Evolutionary conservation across 257 asterid genomes (phyloP).

Genomic region (Solanum rostratum): DNA sequence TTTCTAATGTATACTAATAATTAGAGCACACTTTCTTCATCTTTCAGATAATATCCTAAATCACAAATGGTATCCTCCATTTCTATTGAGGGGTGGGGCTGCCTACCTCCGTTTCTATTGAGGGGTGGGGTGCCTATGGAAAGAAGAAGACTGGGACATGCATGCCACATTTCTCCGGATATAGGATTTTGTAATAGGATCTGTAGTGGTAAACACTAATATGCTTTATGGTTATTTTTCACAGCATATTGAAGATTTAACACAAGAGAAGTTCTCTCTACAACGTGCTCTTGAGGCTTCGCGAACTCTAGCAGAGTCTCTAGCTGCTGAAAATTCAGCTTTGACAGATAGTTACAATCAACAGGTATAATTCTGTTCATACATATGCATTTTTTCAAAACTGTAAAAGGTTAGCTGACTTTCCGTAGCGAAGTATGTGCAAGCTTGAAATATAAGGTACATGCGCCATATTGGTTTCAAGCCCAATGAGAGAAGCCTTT

Average conservation of each 20-base stretch:
- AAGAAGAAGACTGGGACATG: not conserved
- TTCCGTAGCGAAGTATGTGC: not conserved
- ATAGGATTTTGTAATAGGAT: not conserved
- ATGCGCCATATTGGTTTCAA: not conserved
- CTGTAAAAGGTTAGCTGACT: not conserved
- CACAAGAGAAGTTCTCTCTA: slow-evolving; percentile 89
- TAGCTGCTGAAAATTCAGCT: slow-evolving; percentile 95
- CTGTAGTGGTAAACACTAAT: not conserved
- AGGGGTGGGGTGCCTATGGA: not conserved
- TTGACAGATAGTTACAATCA: slow-evolving; percentile 84
- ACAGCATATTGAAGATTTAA: slow-evolving; percentile 97
- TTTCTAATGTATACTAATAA: not conserved
- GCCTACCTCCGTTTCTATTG: not conserved
- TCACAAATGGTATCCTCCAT: not conserved
- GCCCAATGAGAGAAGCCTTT: not conserved
- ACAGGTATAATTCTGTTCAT: slow-evolving; percentile 37
- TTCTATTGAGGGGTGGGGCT: not conserved
- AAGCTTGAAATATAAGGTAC: not conserved
- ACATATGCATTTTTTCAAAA: not conserved
- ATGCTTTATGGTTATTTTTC: not conserved
- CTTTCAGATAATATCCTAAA: not conserved
- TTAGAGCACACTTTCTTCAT: not conserved
- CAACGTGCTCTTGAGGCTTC: slow-evolving; percentile 97
- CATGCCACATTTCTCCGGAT: not conserved
- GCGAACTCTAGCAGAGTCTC: slow-evolving; percentile 69